Base-by-base conservation (phyloP, 2,329 filamentous ascomycete species). In the Paramyrothecium sp. region DNA sequence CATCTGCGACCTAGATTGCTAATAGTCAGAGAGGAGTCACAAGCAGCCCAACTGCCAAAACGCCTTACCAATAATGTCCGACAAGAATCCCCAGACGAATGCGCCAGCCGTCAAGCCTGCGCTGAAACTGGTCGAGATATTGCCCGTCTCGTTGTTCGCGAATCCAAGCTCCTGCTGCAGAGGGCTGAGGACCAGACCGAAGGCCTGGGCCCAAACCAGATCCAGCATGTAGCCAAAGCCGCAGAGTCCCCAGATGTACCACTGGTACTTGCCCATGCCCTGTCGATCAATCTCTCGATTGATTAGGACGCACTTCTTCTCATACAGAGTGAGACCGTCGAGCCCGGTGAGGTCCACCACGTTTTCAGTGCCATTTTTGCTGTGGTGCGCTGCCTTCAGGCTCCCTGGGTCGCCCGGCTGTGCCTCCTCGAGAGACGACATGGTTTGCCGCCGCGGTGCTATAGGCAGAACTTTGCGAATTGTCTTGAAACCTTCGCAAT, bases 131-230 rank as follows among this genome's bases (percentile, higher is more conserved):
- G 79, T 79, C 10, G 76, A 81, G n/a, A 86, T 79, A 51, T 82
- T 82, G 1, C 74, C 74, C 2, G 68, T 68, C 55, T 68, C 56
- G 13, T 56, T 57, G 23, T 71, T 56, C 0, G 58, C 78, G 56
- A 86, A 84, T 1, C 81, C 81, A 21, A 86, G 65, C 66, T 86
- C 83, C 64, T 85, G 82, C 62, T 84, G 74, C 56, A 86, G 65
- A 7, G 82, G 79, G 11, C 77, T 78, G 17, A 83, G 67, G 0
- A 84, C 76, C 2, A 86, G 74, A 12, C 81, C 81, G 62, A 86
- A 83, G 0, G 80, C 83, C 60, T 85, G 83, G 3, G 83, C 81
- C 81, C 82, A 86, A 51, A 83, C 71, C 22, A 85, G 68, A 61
- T 86, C 83, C 41, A 86, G 73, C 46, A 83, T 68, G 63, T 83